Conservation (phyloP, 2,329 filamentous ascomycete genomes). For the Fusarium veterinarium region DNA sequence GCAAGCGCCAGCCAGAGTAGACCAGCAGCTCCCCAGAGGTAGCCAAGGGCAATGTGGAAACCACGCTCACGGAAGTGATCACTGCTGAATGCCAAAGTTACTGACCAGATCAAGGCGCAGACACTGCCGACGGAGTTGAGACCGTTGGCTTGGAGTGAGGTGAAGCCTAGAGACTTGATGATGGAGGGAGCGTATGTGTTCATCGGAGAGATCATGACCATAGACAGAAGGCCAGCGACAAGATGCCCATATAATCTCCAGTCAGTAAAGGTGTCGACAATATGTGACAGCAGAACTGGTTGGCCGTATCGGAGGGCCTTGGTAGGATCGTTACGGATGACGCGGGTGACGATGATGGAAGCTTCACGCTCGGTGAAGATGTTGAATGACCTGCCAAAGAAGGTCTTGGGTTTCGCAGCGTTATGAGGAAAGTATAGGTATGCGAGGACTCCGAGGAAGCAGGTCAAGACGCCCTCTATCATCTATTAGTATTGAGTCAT, state of each 20-base stretch:
- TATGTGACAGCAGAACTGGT: constrained; percentile 40
- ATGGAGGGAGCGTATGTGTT: constrained; percentile 48
- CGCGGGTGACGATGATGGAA: constrained; percentile 44
- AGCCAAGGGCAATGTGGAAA: constrained; percentile 44
- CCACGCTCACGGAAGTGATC: constrained; percentile 46
- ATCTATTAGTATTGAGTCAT: too few relatives aligned
- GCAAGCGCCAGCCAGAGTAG: constrained; percentile 46
- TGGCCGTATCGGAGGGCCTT: constrained; percentile 42
- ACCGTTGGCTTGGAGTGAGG: constrained; percentile 43
- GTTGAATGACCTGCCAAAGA: constrained; percentile 42
- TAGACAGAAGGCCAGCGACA: constrained; percentile 42
- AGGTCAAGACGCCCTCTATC: constrained; percentile 44
- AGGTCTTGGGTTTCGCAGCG: constrained; percentile 40
- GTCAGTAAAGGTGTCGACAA: constrained; percentile 43
- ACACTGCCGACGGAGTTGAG: constrained; percentile 46
- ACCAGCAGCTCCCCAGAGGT: constrained; percentile 43
- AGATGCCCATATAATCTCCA: constrained; percentile 48
- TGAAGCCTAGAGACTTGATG: constrained; percentile 46
- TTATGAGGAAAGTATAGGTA: constrained; percentile 46
- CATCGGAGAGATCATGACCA: constrained; percentile 49
- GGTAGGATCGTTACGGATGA: constrained; percentile 46
- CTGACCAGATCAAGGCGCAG: constrained; percentile 43
- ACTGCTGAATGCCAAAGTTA: constrained; percentile 44
- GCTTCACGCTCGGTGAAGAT: constrained; percentile 43
- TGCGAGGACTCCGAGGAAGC: constrained; percentile 36